Evolutionary conservation across 169 alveolate genomes (phyloP).

Genomic region (Plasmodium chabaudi): DNA sequence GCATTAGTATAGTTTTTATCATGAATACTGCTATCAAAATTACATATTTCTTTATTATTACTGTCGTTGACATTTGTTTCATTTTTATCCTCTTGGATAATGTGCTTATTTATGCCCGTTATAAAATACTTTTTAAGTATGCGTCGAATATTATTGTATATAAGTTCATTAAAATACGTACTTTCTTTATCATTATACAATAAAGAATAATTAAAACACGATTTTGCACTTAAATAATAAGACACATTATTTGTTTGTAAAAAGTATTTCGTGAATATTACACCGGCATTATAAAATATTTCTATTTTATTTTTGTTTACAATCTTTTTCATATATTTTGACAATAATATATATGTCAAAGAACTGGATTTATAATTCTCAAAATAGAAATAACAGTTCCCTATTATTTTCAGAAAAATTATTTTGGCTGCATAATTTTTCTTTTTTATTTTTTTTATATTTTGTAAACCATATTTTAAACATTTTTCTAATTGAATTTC

Average conservation of each 20-base stretch:
- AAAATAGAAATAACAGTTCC: constrained; percentile 49
- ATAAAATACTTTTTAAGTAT: constrained; percentile 37
- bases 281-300: constrained; percentile 57
- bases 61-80: background rate
- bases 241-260: constrained; percentile 32
- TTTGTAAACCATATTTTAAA: constrained; percentile 46
- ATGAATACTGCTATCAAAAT: background rate
- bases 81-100: background rate
- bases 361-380: constrained; percentile 61
- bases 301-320: constrained; percentile 39
- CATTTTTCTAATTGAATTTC: constrained; percentile 49
- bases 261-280: constrained; percentile 43
- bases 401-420: constrained; percentile 41
- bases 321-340: constrained; percentile 47
- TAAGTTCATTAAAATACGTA: constrained; percentile 18
- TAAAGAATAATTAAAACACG: constrained; percentile 35
- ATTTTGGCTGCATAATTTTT: constrained; percentile 37
- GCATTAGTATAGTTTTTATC: background rate
- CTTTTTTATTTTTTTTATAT: constrained; percentile 33
- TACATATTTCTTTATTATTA: background rate
- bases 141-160: constrained; percentile 18
- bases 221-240: constrained; percentile 50
- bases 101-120: background rate
- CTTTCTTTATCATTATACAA: constrained; percentile 43
- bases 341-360: constrained; percentile 39